Evolutionary conservation across 164 flowering plant species (phyloP).

Genomic region (Vitis amurensis): DNA sequence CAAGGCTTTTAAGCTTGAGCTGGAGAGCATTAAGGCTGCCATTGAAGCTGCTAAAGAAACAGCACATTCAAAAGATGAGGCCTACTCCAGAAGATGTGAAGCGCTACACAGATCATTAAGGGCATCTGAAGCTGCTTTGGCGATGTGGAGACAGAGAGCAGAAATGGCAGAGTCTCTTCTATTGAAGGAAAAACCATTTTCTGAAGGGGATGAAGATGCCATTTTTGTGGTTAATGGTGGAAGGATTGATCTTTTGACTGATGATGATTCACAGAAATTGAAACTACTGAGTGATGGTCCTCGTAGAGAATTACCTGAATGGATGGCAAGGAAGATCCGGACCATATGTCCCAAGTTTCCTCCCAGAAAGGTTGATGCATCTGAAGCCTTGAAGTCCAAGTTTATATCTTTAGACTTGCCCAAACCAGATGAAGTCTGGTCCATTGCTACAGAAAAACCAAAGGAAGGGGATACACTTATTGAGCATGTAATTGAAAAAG

Average conservation of each 20-base stretch:
- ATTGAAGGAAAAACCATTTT: conserved; percentile 21
- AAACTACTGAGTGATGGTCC: conserved; percentile 64
- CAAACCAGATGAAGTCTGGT: conserved; percentile 58
- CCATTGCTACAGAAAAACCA: conserved; percentile 57
- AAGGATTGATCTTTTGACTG: conserved; percentile 53
- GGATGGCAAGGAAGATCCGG: conserved; percentile 56
- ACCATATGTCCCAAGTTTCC: conserved; percentile 56
- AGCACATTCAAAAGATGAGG: conserved; percentile 45
- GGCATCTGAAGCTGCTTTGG: conserved; percentile 47
- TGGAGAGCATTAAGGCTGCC: conserved; percentile 44
- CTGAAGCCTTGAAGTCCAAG: conserved; percentile 34
- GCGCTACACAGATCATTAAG: conserved; percentile 53
- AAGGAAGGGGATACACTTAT: conserved; percentile 50
- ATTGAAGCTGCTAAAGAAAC: conserved; percentile 54
- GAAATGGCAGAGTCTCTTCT: conserved; percentile 55
- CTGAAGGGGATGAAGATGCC: conserved; percentile 35
- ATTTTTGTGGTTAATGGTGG: conserved; percentile 52
- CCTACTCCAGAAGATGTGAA: conserved; percentile 50
- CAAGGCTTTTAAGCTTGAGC: conserved; percentile 49
- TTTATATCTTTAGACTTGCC: conserved; percentile 46
- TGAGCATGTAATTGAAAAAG: conserved; percentile 59
- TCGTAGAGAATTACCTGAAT: conserved; percentile 57
- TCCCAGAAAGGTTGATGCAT: conserved; percentile 42
- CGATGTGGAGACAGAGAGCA: conserved; percentile 56
- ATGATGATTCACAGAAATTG: conserved; percentile 55